Conservation (phyloP, 2,329 filamentous ascomycete species). For the Diaporthe ampelina region DNA sequence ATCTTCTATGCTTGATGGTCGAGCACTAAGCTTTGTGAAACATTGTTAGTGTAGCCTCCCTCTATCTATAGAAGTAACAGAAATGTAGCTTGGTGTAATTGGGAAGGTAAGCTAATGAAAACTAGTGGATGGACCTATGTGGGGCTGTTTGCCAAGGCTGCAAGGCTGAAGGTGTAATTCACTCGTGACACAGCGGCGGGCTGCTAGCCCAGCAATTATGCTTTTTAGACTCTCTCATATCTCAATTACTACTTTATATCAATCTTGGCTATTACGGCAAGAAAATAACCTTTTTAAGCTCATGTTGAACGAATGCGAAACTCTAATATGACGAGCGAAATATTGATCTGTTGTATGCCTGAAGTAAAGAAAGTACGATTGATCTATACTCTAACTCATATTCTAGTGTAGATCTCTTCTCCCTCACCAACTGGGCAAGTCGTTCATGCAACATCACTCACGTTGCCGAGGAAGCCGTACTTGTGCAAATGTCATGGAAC, state of each 20-base stretch:
- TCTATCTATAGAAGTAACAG: not conserved
- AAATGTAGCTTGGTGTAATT: not conserved
- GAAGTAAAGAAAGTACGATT: not conserved
- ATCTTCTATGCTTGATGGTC: not conserved
- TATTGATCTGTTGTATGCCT: not conserved
- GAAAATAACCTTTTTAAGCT: not conserved
- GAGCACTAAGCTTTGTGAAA: not conserved
- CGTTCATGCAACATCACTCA: not conserved
- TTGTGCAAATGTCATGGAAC: slow-evolving; percentile 12
- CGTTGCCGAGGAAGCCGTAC: not conserved
- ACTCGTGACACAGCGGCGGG: no score
- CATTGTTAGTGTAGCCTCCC: not conserved
- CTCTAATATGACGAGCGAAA: not conserved
- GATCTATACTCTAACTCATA: not conserved
- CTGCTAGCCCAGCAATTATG: no score
- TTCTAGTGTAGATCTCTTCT: not conserved
- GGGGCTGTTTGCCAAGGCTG: no score
- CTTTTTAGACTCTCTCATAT: no score
- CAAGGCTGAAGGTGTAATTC: no score
- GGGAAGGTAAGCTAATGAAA: not conserved
- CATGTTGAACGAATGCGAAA: not conserved
- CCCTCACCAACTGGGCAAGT: not conserved
- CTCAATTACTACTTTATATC: not conserved
- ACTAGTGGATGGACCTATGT: not conserved
- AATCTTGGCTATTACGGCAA: not conserved